Evolutionary conservation across 202 grass and related monocot species (phyloP).

Genomic region (Tripidium arundinaceum): DNA sequence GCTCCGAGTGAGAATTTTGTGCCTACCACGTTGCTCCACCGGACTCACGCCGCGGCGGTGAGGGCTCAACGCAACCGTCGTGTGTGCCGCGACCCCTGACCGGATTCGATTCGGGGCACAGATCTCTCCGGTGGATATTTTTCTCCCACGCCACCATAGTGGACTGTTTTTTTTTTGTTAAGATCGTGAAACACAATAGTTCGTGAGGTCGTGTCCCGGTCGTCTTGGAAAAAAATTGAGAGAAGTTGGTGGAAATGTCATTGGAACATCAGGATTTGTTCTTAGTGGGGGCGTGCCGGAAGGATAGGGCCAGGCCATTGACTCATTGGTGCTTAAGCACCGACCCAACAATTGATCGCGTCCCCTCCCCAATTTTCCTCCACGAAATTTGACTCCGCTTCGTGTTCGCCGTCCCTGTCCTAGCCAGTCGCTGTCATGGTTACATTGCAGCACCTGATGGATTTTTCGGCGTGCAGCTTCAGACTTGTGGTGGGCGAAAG

Average conservation of each 20-base stretch:
- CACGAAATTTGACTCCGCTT: constrained; percentile 4
- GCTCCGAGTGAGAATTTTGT: background rate
- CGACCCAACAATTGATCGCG: constrained; percentile 26
- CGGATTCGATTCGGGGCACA: constrained; percentile 8
- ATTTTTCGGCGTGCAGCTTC: constrained; percentile 26
- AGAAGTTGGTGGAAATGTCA: background rate
- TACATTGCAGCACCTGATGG: background rate
- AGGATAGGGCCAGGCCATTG: background rate
- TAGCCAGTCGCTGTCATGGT: background rate
- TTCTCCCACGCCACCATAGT: background rate
- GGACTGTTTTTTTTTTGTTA: background rate
- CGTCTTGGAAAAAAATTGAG: background rate
- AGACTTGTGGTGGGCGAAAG: background rate
- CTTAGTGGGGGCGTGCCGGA: constrained; percentile 23
- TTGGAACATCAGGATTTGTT: background rate
- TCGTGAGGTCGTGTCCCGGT: background rate
- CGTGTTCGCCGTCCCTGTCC: constrained; percentile 11
- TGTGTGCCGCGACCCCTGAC: background rate
- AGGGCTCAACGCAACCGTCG: constrained; percentile 2
- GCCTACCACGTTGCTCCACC: background rate
- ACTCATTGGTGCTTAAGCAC: constrained; percentile 30
- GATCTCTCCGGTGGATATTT: background rate
- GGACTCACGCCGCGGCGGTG: background rate
- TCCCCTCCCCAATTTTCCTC: constrained; percentile 3
- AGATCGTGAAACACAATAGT: background rate